Evolutionary conservation across 2,329 filamentous ascomycete species (phyloP).

Genomic region (Fusarium denticulatum): DNA sequence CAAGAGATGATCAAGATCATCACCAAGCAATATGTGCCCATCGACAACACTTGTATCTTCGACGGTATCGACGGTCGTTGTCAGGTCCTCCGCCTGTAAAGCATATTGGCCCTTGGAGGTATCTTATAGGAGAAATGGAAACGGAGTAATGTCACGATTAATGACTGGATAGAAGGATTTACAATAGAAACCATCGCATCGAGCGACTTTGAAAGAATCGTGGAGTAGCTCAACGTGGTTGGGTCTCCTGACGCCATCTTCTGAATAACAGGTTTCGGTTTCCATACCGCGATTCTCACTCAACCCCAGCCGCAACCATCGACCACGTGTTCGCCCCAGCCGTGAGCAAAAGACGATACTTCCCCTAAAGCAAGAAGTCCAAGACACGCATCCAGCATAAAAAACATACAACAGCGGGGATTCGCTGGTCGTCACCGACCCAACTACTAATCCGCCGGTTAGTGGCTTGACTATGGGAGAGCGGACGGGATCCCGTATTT

Average conservation of each 20-base stretch:
- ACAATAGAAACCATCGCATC: conserved; percentile 2
- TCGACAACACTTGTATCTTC: conserved; percentile 76
- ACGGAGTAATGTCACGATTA: conserved; percentile 7
- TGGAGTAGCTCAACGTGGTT: background rate
- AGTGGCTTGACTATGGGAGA: conserved; percentile 34
- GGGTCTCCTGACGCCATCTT: background rate
- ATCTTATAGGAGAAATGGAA: background rate
- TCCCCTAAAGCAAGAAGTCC: background rate
- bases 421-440: conserved; percentile 36
- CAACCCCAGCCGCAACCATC: background rate
- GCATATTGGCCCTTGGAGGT: background rate
- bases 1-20: conserved; percentile 95
- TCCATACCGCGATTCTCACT: background rate
- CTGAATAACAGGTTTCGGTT: background rate
- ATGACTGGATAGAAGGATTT: conserved; percentile 22
- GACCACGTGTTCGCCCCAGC: background rate
- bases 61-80: conserved; percentile 73
- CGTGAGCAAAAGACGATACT: background rate
- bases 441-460: conserved; percentile 35
- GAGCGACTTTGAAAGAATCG: background rate
- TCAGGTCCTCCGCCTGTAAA: conserved; percentile 64
- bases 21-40: conserved; percentile 76
- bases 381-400: background rate
- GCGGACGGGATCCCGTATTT: conserved; percentile 37
- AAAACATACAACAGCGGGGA: conserved; percentile 37